A percentile compares a stretch with the other conserved stretches of the same genome.
Evolutionary conservation across 495 filamentous ascomycete genomes (phyloP).

Genomic region (Pseudomonodictys pantanalensis): DNA sequence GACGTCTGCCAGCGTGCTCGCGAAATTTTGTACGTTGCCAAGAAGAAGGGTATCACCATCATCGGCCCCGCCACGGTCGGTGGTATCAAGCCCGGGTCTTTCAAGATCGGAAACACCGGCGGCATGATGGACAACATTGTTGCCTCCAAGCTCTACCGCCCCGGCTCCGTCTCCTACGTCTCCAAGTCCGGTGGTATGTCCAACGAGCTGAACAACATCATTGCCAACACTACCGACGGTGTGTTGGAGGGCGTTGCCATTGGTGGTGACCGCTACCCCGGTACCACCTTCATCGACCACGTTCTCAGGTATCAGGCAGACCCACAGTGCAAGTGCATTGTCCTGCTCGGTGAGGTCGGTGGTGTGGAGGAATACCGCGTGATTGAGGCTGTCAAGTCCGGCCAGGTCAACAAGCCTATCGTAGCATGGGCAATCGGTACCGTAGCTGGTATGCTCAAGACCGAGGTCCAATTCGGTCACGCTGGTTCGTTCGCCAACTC

Average conservation of each 20-base stretch:
- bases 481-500: slow-evolving; percentile 99
- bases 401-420: slow-evolving; percentile 93
- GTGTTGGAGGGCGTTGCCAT: slow-evolving; percentile 99
- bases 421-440: slow-evolving; percentile 99
- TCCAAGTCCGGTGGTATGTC: slow-evolving; percentile 99
- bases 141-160: slow-evolving; percentile 98
- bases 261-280: slow-evolving; percentile 96
- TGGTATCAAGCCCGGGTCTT: slow-evolving; percentile 98
- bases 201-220: slow-evolving; percentile 99
- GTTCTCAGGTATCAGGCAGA: slow-evolving; percentile 91
- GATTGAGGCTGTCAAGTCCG: slow-evolving; percentile 93
- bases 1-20: slow-evolving; percentile 68
- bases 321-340: slow-evolving; percentile 92
- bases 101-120: slow-evolving; percentile 99
- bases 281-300: slow-evolving; percentile 99
- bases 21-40: slow-evolving; percentile 90
- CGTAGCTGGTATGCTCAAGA: slow-evolving; percentile 99
- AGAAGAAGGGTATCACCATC: slow-evolving; percentile 98
- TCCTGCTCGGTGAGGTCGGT: slow-evolving; percentile 96
- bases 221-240: slow-evolving; percentile 90
- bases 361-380: slow-evolving; percentile 99
- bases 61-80: slow-evolving; percentile 97
- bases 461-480: slow-evolving; percentile 98
- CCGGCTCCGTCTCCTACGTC: slow-evolving; percentile 96
- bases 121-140: slow-evolving; percentile 99